Base-by-base conservation (phyloP, 305 asterid species). In the Fraxinus floribunda region DNA sequence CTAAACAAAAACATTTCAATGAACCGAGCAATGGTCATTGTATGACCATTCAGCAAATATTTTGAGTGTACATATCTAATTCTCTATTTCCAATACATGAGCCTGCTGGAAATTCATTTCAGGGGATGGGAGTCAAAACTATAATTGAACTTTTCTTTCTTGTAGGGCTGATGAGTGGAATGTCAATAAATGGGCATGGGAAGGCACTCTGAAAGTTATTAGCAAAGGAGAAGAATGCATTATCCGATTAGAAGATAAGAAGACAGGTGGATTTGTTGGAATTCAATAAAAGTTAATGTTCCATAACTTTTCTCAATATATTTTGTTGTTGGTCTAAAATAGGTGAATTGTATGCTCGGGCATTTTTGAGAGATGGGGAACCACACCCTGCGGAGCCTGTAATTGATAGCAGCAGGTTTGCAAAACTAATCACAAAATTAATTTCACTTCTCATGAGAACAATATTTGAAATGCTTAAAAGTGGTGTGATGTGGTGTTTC, bases 141-240 rank as follows among this genome's bases (percentile, higher is more conserved):
- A 26, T 74, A 75, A 77, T 84, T 24, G 46, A 64, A 32, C n/a
- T 78, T 62, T 84, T 78, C 29, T 60, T 86, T 64, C 80, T 82
- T 85, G 76, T 85, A 96, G 98, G 93, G 99, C 99, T 60, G 99
- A 95, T 82, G 99, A 95, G 83, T 96, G 99, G 99, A 85, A 96
- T 90, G 97, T 96, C 73, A 95, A 96, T 86, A 94, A 94, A 89
- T 96, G 99, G 99, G 89, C 94, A 38, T 96, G 99, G 99, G 98
- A 94, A 89, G 99, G 99, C 85, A 79, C 88, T 80, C 88, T 96
- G 57, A 96, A 92, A 89, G 94, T 96, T 80, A 8, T 89, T 78
- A 94, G 97, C 90, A 94, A 91, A 89, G 98, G 98, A 80, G 98
- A 85, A 86, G 98, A 91, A 81, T 94, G 99, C 97, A 93, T 94